Base-by-base conservation (phyloP, 2,329 filamentous ascomycete genomes). In the Aspergillus amoenus region DNA sequence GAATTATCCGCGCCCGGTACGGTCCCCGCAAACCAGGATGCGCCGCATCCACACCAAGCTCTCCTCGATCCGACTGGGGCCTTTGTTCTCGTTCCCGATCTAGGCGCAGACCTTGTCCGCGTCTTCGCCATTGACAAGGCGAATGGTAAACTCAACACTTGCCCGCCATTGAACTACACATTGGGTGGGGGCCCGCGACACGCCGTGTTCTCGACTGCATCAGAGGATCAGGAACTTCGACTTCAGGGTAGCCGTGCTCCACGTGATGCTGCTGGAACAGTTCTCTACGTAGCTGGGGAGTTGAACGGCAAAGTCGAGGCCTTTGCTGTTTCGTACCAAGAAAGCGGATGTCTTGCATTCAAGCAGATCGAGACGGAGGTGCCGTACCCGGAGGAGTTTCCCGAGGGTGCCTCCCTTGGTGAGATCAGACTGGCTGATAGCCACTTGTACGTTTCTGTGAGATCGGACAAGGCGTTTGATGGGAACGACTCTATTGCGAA, bases 141-240 rank as follows among this genome's bases (percentile, higher is more conserved):
- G 1, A 75, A 68, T 2, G 78, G 79, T 6, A 77, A 80, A 32
- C 73, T 83, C 7, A 66, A 66, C 17, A 71, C 78, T 60, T 78
- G 76, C 24, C 76, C 82, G 7, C 71, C 83, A 37, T 61, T 72
- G 37, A 62, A 64, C 7, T 66, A 70, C 70, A 80, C 52, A 61
- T 76, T 34, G 63, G 87, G 86, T 15, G 82, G 80, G 39, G 88
- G 88, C 0, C 88, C 88, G 1, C 79, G 88, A 32, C 88, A 91
- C 66, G 81, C 80, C 9, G 76, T 78, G n/a, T 91, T 90, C 74
- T 80, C 67, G 72, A 65, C 64, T 15, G 59, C 63, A 6, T 30
- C 22, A 3, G 60, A 46, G 34, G 18, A 30, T 18, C 18, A 12
- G 1, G 54, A 58, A 3, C 37, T 51, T 37, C 42, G 57, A 21